Evolutionary conservation across 2,329 filamentous ascomycete genomes (phyloP).

Genomic region (Neofusicoccum umdonicola): DNA sequence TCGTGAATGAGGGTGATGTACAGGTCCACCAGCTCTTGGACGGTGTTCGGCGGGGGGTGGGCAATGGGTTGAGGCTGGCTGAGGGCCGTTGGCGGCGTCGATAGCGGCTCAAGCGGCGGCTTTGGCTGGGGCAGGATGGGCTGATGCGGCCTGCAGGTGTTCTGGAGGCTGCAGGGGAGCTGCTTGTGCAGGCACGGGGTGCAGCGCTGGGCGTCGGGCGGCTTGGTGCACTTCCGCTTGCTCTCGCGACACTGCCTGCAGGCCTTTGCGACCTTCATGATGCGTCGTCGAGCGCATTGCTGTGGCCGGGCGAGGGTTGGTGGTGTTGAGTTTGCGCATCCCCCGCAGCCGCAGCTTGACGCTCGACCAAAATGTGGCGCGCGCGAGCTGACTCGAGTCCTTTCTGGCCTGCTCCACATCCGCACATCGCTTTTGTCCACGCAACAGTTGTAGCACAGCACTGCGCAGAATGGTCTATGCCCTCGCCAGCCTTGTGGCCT

Average conservation of each 20-base stretch:
- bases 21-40: conserved; percentile 26
- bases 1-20: conserved; percentile 37
- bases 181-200: neutral
- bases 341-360: neutral
- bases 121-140: neutral
- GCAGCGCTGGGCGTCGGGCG: neutral
- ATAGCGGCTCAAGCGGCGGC: too few relatives aligned
- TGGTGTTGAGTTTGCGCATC: neutral
- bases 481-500: too few relatives aligned
- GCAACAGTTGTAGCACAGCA: too few relatives aligned
- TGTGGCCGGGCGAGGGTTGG: neutral
- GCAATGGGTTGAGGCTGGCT: neutral
- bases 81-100: too few relatives aligned
- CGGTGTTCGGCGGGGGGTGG: neutral
- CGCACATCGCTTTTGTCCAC: too few relatives aligned
- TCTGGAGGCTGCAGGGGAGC: neutral
- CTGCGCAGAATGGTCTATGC: too few relatives aligned
- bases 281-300: neutral
- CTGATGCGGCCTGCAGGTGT: neutral
- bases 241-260: conserved; percentile 10
- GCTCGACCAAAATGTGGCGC: too few relatives aligned
- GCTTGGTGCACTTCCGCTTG: conserved; percentile 5
- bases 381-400: too few relatives aligned
- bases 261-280: conserved; percentile 8
- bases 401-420: too few relatives aligned